A percentile compares a stretch with the other conserved stretches of the same genome.
Conservation (phyloP, 371 early-diverging fungal species). For the Smittium mucronatum region DNA sequence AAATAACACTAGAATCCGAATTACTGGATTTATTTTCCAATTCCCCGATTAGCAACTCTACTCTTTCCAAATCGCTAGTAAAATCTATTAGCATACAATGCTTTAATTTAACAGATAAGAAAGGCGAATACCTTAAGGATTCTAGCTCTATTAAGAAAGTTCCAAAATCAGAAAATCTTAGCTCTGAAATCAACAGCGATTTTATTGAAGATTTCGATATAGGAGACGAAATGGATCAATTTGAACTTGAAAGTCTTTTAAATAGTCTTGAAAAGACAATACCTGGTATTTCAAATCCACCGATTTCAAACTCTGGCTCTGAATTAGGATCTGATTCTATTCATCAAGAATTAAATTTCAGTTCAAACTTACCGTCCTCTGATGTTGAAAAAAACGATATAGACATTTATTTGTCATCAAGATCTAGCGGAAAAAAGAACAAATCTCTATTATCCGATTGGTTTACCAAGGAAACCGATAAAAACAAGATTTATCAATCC, state of each 20-base stretch:
- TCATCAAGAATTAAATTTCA: background rate
- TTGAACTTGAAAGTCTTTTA: background rate
- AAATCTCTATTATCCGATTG: background rate
- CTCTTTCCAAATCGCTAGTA: background rate
- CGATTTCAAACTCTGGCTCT: background rate
- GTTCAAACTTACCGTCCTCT: background rate
- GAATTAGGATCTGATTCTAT: background rate
- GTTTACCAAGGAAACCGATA: background rate
- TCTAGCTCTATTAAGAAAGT: background rate
- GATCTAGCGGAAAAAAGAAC: background rate
- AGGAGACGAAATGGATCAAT: background rate
- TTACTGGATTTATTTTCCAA: background rate
- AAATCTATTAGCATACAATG: background rate
- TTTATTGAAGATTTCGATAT: background rate
- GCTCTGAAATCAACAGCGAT: background rate
- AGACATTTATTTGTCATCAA: background rate
- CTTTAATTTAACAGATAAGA: background rate
- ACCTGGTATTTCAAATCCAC: background rate
- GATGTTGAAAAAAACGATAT: background rate
- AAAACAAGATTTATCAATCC: background rate
- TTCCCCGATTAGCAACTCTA: background rate
- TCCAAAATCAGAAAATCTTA: background rate
- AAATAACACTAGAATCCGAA: background rate
- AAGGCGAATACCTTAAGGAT: background rate
- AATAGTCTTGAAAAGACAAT: conserved; percentile 2